These are phyloP conservation scores for Porodaedalea pini DNA, from an alignment of 1,284 basidiomycete species.

Conservation along the genomic window DNA sequence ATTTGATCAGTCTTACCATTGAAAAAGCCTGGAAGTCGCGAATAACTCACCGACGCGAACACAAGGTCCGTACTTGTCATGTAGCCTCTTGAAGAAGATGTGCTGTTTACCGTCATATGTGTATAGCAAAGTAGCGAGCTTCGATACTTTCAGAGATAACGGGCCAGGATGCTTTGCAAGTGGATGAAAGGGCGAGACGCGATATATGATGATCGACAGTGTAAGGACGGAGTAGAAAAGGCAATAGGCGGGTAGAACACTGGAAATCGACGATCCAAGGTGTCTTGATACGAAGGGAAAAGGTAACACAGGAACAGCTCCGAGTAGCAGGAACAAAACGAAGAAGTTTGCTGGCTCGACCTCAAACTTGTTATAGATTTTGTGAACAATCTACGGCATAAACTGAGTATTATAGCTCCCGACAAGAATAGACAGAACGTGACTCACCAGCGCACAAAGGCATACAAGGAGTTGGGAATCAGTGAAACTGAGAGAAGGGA, in stretches of 20 bases:
- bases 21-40: neutral
- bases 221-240: constrained; percentile 10
- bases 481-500: neutral
- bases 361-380: constrained; percentile 15
- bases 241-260: neutral
- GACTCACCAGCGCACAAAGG: neutral
- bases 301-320: neutral
- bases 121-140: constrained; percentile 16
- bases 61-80: constrained; percentile 20
- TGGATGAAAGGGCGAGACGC: constrained; percentile 27
- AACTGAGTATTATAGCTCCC: neutral
- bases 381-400: constrained; percentile 1
- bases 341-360: constrained; percentile 11
- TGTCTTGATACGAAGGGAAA: neutral
- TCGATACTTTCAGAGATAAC: constrained; percentile 19
- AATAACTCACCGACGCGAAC: constrained; percentile 23
- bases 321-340: neutral
- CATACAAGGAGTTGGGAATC: neutral
- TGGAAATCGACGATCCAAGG: neutral
- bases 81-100: constrained; percentile 17
- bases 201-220: constrained; percentile 19
- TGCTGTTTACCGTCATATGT: constrained; percentile 19
- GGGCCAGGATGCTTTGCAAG: constrained; percentile 27
- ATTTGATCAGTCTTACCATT: neutral
- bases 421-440: neutral